Conservation (phyloP, 2,329 filamentous ascomycete species). For the Colletotrichum chrysophilum region DNA sequence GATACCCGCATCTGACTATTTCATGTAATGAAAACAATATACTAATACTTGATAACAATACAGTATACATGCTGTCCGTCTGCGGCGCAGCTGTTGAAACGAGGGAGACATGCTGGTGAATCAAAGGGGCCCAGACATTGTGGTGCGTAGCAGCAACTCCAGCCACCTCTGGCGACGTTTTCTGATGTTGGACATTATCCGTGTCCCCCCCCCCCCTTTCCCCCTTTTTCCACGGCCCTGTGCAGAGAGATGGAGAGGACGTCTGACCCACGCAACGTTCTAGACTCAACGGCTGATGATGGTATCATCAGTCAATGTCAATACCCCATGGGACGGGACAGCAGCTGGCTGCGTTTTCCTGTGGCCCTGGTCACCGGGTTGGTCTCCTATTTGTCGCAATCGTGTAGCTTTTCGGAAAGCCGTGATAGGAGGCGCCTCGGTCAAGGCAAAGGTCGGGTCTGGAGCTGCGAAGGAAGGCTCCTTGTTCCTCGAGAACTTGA, state of each 20-base stretch:
- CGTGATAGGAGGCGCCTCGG: neutral
- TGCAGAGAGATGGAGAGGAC: neutral
- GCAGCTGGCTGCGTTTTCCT: neutral
- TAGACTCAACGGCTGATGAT: neutral
- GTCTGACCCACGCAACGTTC: neutral
- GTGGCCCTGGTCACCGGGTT: neutral
- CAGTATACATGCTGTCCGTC: neutral
- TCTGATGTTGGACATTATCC: neutral
- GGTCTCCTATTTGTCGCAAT: neutral
- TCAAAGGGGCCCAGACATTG: neutral
- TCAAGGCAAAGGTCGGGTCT: neutral
- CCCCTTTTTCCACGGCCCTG: neutral
- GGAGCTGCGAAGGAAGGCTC: neutral
- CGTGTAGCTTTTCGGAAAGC: neutral
- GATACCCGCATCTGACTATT: neutral
- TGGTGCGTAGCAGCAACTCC: neutral
- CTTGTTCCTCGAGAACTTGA: neutral
- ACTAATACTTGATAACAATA: conserved; percentile 10
- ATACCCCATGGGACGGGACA: neutral
- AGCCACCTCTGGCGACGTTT: neutral
- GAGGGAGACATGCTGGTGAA: neutral
- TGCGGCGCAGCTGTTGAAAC: neutral
- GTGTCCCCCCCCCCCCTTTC: no score
- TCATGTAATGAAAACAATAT: neutral
- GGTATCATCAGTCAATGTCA: neutral